These are phyloP conservation scores for Populus hybrid DNA, from an alignment of 441 rosid species.

Conservation along the genomic window DNA sequence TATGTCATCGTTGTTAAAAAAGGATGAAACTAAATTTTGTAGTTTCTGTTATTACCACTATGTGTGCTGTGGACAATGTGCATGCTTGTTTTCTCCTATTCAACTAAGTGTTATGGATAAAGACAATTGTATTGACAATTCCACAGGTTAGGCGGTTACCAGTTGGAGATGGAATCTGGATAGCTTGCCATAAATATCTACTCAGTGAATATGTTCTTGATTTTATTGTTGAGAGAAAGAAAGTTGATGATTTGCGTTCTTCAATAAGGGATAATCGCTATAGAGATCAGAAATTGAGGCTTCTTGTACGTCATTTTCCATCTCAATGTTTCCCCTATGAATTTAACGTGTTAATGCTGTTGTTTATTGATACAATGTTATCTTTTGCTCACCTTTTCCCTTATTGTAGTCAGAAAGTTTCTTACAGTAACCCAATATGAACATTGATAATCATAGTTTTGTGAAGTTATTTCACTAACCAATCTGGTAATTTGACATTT, in stretches of 20 bases:
- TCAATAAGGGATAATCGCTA: constrained; percentile 92
- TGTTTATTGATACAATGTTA: neutral
- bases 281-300: constrained; percentile 87
- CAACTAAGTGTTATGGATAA: constrained; percentile 10
- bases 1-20: neutral
- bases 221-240: constrained; percentile 93
- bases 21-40: neutral
- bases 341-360: neutral
- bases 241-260: constrained; percentile 71
- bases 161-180: constrained; percentile 91
- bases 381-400: neutral
- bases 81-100: neutral
- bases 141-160: constrained; percentile 79
- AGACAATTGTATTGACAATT: constrained; percentile 7
- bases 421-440: too few species aligned
- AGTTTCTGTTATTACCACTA: neutral
- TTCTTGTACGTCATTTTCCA: constrained; percentile 47
- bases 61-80: constrained; percentile 3
- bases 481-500: neutral
- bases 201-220: constrained; percentile 78
- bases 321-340: neutral
- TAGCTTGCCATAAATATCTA: constrained; percentile 69
- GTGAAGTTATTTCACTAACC: neutral
- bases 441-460: neutral
- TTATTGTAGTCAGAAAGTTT: neutral